These are phyloP conservation scores for Penstemon barbatus DNA, from an alignment of 257 asterid species.

Conservation along the genomic window DNA sequence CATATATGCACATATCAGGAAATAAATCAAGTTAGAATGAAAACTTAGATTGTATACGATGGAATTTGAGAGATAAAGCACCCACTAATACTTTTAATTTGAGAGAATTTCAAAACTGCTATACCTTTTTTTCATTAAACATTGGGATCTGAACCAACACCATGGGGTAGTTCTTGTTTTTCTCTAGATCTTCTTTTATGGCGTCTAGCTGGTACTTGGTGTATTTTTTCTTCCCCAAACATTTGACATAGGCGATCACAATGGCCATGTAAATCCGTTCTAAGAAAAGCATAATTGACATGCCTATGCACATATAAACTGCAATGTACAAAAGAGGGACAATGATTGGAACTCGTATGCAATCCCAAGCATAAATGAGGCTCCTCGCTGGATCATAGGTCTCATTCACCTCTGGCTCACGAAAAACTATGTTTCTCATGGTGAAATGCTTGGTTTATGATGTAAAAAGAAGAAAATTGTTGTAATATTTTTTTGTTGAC, in stretches of 20 bases:
- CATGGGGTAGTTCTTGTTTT: conserved; percentile 52
- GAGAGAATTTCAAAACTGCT: too few species aligned
- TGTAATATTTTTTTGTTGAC: too few species aligned
- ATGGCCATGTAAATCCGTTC: conserved; percentile 88
- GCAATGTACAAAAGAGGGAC: conserved; percentile 62
- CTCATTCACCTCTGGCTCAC: conserved; percentile 35
- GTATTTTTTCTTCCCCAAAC: conserved; percentile 66
- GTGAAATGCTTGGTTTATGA: conserved; percentile 25
- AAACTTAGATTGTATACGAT: neutral
- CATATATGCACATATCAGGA: neutral
- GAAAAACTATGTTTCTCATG: conserved; percentile 60
- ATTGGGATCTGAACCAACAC: conserved; percentile 88
- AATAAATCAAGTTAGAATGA: neutral
- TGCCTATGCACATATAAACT: conserved; percentile 59
- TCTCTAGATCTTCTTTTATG: conserved; percentile 62
- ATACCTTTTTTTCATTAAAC: conserved; percentile 89
- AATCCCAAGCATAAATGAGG: conserved; percentile 58
- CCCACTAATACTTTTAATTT: too few species aligned
- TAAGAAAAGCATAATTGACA: conserved; percentile 84
- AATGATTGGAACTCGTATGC: conserved; percentile 59
- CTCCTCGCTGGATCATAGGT: conserved; percentile 51
- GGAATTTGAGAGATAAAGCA: too few species aligned
- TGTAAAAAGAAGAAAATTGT: conserved; percentile 10
- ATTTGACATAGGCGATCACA: conserved; percentile 63
- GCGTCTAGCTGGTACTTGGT: conserved; percentile 76